Evolutionary conservation across 306 rosid genomes (phyloP).

Genomic region (Fragaria iinumae): DNA sequence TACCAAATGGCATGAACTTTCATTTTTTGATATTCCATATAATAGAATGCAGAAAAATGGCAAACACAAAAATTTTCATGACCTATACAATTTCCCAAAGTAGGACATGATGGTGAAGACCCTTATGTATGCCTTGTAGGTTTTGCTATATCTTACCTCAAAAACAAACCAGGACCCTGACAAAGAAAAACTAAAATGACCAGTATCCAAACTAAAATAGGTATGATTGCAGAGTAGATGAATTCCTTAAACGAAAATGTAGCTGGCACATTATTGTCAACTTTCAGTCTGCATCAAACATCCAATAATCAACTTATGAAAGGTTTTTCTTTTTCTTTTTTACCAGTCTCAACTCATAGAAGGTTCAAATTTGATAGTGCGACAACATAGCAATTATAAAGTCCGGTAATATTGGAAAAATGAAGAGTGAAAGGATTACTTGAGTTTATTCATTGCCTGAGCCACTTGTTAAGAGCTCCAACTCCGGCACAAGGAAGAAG

Average conservation of each 20-base stretch:
- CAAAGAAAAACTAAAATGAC: too few relatives aligned
- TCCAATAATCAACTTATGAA: background rate
- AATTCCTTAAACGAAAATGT: background rate
- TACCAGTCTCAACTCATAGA: background rate
- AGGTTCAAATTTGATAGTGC: background rate
- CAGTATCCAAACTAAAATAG: background rate
- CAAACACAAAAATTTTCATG: background rate
- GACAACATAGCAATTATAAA: background rate
- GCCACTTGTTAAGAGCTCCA: constrained; percentile 20
- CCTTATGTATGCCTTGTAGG: constrained; percentile 34
- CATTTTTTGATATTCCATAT: background rate
- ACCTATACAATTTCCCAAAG: constrained; percentile 56
- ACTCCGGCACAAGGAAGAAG: constrained; percentile 18
- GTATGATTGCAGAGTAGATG: background rate
- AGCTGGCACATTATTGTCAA: background rate
- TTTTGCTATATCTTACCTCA: constrained; percentile 41
- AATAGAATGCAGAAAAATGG: background rate
- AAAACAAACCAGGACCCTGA: constrained; percentile 28
- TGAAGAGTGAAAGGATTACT: background rate
- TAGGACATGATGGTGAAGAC: constrained; percentile 54
- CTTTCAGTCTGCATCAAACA: background rate
- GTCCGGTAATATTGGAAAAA: background rate
- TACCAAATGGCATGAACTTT: background rate
- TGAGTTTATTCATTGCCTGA: constrained; percentile 8
- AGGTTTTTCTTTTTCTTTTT: background rate